Conservation (phyloP, 441 rosid genomes). For the Capsella rubella region DNA sequence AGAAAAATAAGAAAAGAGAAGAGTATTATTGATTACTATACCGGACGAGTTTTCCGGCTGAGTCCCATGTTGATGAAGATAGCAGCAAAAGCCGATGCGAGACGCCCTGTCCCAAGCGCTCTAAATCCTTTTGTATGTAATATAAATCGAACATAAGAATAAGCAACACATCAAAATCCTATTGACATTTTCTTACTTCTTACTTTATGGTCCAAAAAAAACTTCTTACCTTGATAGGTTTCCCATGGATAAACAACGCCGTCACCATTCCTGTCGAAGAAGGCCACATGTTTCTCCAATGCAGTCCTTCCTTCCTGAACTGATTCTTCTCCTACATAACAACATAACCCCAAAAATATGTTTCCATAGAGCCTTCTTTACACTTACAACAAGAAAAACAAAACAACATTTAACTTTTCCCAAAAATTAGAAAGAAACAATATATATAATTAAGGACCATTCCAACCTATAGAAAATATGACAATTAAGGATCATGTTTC, state of each 20-base stretch:
- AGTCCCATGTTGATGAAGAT: constrained; percentile 63
- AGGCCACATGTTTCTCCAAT: constrained; percentile 76
- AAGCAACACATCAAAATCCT: constrained; percentile 9
- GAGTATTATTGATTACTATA: constrained; percentile 35
- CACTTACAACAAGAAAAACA: neutral
- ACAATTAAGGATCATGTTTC: too few species aligned
- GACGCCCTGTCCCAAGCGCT: constrained; percentile 64
- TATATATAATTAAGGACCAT: neutral
- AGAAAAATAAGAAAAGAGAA: neutral
- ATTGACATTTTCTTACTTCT: neutral
- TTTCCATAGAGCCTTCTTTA: neutral
- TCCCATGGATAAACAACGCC: constrained; percentile 89
- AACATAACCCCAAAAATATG: neutral
- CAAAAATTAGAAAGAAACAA: neutral
- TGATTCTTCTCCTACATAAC: constrained; percentile 7
- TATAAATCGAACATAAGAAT: constrained; percentile 2
- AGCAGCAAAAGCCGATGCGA: constrained; percentile 48
- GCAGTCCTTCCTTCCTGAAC: constrained; percentile 27
- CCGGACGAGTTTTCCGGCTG: constrained; percentile 83
- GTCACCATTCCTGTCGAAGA: constrained; percentile 80
- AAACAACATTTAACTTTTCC: neutral
- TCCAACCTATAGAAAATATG: neutral
- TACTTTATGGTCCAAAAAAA: neutral
- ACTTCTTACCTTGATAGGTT: constrained; percentile 62
- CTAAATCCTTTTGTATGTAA: constrained; percentile 60